Base-by-base conservation (phyloP, 495 filamentous ascomycete species). In the Schizothecium vesticola region DNA sequence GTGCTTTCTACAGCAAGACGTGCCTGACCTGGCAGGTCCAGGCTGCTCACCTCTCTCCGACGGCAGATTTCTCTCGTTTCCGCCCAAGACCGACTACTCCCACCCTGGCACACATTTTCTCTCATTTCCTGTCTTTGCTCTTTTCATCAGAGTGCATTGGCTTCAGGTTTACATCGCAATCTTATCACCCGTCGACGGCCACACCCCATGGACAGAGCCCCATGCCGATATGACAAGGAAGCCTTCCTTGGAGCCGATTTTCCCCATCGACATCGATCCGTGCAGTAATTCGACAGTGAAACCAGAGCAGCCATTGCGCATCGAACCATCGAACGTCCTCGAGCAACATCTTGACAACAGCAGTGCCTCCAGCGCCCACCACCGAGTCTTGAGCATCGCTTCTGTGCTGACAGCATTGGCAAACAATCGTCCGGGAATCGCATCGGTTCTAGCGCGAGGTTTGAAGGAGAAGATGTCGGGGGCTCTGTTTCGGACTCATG, bases 381-480 rank as follows among this genome's bases (percentile, higher is more conserved):
- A n/a, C 43, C 43, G 43, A 51, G 43, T 51, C 51, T 24, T 29
- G 69, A 71, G 23, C 61, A 65, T 25, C 12, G 23, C 8, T 36
- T 36, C 19, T 19, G 25, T 24, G 43, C 51, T 5, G 19, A n/a
- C 43, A 51, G 10, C 51, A 31, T 7, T 36, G 2, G 19, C 58
- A 2, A 28, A 7, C 60, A 36, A 51, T n/a, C 31, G 57, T 28
- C 69, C 68, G 13, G 66, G 66, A n/a, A 12, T 72, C 66, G 68
- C 72, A 69, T 72, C 76, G 59, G 59, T 70, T 72, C 26, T 79
- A 24, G 25, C 67, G n/a, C 61, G 59, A 11, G 67, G 70, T 43
- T 60, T 80, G 43, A 72, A 68, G 43, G 83, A 51, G 16, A 51
- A 77, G 66, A 79, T 85, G 69, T 81, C 83, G 22, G 73, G 77